Evolutionary conservation across 768 basidiomycete genomes (phyloP).

Genomic region (Lanmaoa pseudosensibilis): DNA sequence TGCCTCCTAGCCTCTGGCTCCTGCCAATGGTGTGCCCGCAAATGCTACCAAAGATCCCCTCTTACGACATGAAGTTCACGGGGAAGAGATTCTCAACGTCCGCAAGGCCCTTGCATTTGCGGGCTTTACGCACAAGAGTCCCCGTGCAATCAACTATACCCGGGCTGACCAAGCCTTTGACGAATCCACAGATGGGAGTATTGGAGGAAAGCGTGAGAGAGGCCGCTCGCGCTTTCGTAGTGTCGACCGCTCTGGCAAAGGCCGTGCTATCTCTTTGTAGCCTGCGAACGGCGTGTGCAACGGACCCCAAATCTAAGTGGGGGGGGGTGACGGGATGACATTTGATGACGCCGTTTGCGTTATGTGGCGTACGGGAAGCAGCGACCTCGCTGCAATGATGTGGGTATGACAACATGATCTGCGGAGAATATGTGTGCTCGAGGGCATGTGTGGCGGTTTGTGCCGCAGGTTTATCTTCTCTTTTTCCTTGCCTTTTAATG

Average conservation of each 20-base stretch:
- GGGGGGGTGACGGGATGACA: constrained; percentile 17
- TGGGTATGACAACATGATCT: constrained; percentile 32
- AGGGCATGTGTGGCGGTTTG: constrained; percentile 9
- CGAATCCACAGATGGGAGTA: constrained; percentile 50
- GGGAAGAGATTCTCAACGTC: constrained; percentile 82
- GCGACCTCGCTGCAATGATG: constrained; percentile 34
- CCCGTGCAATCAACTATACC: constrained; percentile 73
- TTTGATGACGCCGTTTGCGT: constrained; percentile 33
- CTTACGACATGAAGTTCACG: constrained; percentile 81
- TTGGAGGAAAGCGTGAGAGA: constrained; percentile 50
- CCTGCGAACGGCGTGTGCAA: constrained; percentile 30
- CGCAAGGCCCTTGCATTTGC: constrained; percentile 91
- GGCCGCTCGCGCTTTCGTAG: constrained; percentile 67
- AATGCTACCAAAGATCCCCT: constrained; percentile 90
- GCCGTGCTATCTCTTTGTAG: constrained; percentile 85
- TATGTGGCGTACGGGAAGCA: constrained; percentile 30
- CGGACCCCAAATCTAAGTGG: constrained; percentile 25
- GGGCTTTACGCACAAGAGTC: constrained; percentile 89
- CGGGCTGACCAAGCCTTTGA: constrained; percentile 74
- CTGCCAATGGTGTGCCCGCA: constrained; percentile 80
- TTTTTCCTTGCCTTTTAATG: constrained; percentile 17
- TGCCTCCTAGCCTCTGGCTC: constrained; percentile 72
- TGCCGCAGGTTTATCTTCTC: constrained; percentile 1
- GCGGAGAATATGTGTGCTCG: constrained; percentile 26
- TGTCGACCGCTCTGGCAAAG: constrained; percentile 61